phyloP scores from a whole-genome alignment of 1,139 yeast species.

The Candida sp. region DNA sequence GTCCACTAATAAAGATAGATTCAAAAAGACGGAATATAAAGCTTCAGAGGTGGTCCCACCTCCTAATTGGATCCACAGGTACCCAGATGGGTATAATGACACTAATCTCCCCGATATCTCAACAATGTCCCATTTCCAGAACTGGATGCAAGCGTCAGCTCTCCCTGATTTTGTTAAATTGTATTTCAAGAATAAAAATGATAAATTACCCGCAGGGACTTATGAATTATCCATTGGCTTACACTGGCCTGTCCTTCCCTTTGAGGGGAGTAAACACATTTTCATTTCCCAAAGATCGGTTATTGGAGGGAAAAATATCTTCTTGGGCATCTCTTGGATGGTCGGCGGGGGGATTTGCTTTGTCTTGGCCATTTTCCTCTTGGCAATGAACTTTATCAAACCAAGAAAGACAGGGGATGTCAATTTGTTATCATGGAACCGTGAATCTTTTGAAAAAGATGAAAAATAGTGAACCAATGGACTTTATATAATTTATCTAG shows the following conservation, averaged over 20 bases:
- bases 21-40: conserved; percentile 56
- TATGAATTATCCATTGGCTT: conserved; percentile 73
- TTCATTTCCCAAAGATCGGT: conserved; percentile 82
- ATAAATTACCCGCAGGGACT: conserved; percentile 56
- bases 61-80: conserved; percentile 66
- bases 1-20: conserved; percentile 57
- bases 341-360: conserved; percentile 91
- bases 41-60: conserved; percentile 70
- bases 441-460: conserved; percentile 24
- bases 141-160: conserved; percentile 98
- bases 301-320: conserved; percentile 87
- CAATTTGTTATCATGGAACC: conserved; percentile 71
- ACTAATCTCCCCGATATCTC: conserved; percentile 61
- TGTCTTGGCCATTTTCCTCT: conserved; percentile 53
- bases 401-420: conserved; percentile 80
- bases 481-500: no score
- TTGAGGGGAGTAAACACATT: conserved; percentile 77
- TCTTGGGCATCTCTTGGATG: conserved; percentile 86
- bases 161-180: conserved; percentile 82
- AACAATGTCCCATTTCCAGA: conserved; percentile 71
- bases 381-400: conserved; percentile 57
- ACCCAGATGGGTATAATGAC: conserved; percentile 68
- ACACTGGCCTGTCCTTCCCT: conserved; percentile 85
- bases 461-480: no score
- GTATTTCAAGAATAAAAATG: conserved; percentile 74